Evolutionary conservation across 2,329 filamentous ascomycete species (phyloP), one percentile per base, ranked within the genome.

Genomic region (Corinectria fuckeliana): DNA sequence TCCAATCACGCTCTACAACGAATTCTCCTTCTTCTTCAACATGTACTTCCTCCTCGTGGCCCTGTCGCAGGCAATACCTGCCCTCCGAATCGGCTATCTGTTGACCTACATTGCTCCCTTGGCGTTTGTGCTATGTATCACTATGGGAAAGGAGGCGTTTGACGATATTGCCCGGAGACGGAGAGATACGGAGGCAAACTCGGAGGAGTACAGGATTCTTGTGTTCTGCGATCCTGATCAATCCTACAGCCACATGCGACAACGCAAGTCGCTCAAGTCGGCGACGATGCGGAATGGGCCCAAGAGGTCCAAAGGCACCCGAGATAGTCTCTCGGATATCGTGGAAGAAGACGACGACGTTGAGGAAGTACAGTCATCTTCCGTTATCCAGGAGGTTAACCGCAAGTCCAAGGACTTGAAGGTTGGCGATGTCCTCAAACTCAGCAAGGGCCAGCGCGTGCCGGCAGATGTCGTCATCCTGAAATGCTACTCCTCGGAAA

Each of bases 21-120:
- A 99, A 74, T 99, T 99, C 75, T 97, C 94, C 60, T 99, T 98
- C 81, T 99, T 99, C 79, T 97, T 99, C 83, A 99, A 99, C 83
- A 92, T 98, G 82, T 99, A 99, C 75, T 99, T 99, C 75, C 82
- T 99, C 56, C 87, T 98, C 23, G 95, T 99, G 49, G 96, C 95
- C 6, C 78, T 98, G 49, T 98, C 94, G 34, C 95, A 99, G 77
- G 89, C 92, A 41, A 93, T 99, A 71, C 93, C 93, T 4, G 86
- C 91, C 20, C 79, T 99, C 54, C 88, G 93, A 54, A 97, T 99
- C 66, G 95, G 95, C 56, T 98, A 97, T 75, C 85, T 99, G 61
- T 91, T 91, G 26, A 98, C 95, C 2, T 99, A 99, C 71, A 88
- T 98, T 74, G 93, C 91, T 18, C 95, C 95, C 1, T 78, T 99